These are phyloP conservation scores for Syzygium jambos DNA, from an alignment of 345 rosid species.

Conservation along the genomic window DNA sequence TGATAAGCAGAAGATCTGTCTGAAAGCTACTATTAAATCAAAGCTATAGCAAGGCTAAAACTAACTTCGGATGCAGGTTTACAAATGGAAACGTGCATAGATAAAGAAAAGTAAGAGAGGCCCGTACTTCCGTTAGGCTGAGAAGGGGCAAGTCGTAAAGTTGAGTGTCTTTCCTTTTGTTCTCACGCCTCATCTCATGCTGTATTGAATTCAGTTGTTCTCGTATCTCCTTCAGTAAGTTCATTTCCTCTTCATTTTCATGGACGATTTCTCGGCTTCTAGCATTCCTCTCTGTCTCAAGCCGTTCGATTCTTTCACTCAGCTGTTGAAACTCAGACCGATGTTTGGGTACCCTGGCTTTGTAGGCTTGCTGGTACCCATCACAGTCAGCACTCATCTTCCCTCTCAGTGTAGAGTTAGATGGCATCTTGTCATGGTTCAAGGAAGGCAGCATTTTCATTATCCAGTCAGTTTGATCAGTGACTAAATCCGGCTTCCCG, in stretches of 20 bases:
- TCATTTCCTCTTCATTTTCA: conserved; percentile 38
- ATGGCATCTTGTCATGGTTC: conserved; percentile 15
- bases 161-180: conserved; percentile 20
- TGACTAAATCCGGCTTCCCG: conserved; percentile 16
- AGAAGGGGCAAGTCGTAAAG: conserved; percentile 13
- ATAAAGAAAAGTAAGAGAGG: background rate
- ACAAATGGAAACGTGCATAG: background rate
- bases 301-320: conserved; percentile 30
- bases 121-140: conserved; percentile 35
- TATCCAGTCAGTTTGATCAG: conserved; percentile 14
- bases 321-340: conserved; percentile 20
- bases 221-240: conserved; percentile 49
- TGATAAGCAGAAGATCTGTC: background rate
- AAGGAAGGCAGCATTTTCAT: conserved; percentile 20
- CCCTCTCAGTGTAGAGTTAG: conserved; percentile 9
- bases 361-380: background rate
- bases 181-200: conserved; percentile 41
- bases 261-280: conserved; percentile 23
- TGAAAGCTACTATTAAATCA: background rate
- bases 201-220: conserved; percentile 62
- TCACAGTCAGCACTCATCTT: conserved; percentile 5
- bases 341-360: background rate
- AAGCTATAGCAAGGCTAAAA: background rate
- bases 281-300: conserved; percentile 30
- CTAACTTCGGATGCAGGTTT: background rate